Base-by-base conservation (phyloP, 345 rosid species). In the Tarenaya hassleriana region DNA sequence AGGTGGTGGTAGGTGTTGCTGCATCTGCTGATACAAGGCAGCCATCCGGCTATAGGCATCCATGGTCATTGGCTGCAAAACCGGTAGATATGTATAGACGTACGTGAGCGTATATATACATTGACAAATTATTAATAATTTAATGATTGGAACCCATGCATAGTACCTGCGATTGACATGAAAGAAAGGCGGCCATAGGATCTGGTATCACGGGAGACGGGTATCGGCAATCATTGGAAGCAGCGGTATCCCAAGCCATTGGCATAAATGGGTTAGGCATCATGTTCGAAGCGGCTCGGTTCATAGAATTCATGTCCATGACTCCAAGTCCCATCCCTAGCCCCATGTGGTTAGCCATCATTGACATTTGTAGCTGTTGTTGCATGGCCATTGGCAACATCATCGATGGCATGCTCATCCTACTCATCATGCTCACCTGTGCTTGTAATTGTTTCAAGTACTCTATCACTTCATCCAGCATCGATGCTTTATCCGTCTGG, bases 401-500 rank as follows among this genome's bases (percentile, higher is more conserved):
- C 88, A 87, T 69, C 11, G 77, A 82, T 34, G 80, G 77, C 53
- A 88, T 61, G 66, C 67, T 88, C 80, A 84, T 79, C 69, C 94
- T 76, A 60, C 70, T 71, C 81, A 88, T 77, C 84, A 92, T 75
- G 35, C 81, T 77, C 19, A 88, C 80, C 65, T 92, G 96, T 7
- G 88, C 84, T 79, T 92, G 95, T 11, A 88, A 62, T 58, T 84
- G 98, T 50, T 88, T 92, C 72, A 88, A 55, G 61, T 92, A 88
- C 33, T 92, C 98, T 14, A 92, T 92, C 63, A 88, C 98, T 70
- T 92, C 98, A 59, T 87, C 98, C 16, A 92, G 76, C 84, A 92
- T 89, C 1, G 98, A 92, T 11, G 98, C 98, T 54, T 92, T 92
- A 61, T 92, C 98, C 29, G 96, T 85, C 98, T 92, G 79, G n/a